Conservation (phyloP, 345 rosid species). For the Citrus hindsii region DNA sequence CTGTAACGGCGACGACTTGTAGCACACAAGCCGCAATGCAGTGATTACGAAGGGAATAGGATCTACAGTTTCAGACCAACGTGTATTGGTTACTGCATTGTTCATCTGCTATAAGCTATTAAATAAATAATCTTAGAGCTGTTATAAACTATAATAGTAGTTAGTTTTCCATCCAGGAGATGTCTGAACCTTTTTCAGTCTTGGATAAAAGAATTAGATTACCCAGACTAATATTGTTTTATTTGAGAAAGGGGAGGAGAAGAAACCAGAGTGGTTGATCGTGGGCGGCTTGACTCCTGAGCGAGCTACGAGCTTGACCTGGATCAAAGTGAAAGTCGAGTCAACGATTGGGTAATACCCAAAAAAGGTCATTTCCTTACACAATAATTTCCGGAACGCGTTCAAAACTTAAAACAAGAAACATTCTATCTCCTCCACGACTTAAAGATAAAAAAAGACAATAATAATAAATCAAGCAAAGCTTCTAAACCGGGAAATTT, state of each 20-base stretch:
- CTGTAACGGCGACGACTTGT: no score
- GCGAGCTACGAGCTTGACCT: no score
- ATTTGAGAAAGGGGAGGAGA: neutral
- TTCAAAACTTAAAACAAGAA: no score
- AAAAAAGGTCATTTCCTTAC: neutral
- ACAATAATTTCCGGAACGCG: neutral
- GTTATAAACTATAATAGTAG: neutral
- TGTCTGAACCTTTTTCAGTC: no score
- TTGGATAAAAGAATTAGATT: no score
- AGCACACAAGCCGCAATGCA: neutral
- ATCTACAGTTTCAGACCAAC: neutral
- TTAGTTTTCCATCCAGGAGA: neutral
- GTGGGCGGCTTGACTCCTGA: slow-evolving; percentile 2
- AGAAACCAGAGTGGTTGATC: neutral
- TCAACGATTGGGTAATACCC: neutral
- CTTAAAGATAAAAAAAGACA: no score
- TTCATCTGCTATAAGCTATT: neutral
- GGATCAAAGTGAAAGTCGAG: neutral
- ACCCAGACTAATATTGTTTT: no score
- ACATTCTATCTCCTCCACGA: no score
- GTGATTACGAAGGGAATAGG: neutral
- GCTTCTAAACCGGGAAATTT: neutral
- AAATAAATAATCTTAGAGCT: neutral
- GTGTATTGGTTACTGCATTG: neutral
- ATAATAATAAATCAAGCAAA: neutral